Percentiles rank a stretch among this genome's conserved stretches.
Evolutionary conservation across 1,139 yeast species (phyloP).

Genomic region (Pichia sp.): DNA sequence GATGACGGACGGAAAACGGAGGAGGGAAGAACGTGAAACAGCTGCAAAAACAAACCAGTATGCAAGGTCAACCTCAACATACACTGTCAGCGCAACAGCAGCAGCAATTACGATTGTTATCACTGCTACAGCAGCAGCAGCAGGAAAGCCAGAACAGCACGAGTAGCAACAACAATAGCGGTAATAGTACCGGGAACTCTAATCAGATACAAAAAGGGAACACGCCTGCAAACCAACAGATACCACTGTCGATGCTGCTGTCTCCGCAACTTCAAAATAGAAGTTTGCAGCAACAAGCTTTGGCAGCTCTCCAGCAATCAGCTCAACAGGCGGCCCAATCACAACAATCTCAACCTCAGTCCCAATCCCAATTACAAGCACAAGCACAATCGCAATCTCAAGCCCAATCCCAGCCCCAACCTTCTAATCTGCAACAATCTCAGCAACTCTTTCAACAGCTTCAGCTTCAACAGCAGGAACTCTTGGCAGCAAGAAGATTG

Average conservation of each 20-base stretch:
- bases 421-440: not conserved
- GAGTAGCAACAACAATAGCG: not conserved
- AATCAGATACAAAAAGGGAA: not conserved
- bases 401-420: conserved; percentile 3
- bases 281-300: conserved; percentile 26
- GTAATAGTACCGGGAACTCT: not conserved
- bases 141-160: conserved; percentile 7
- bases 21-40: not conserved
- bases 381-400: conserved; percentile 20
- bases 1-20: not conserved
- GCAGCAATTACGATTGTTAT: conserved; percentile 27
- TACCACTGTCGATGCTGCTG: conserved; percentile 27
- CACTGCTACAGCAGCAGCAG: conserved; percentile 10
- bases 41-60: not conserved
- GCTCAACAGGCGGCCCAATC: conserved; percentile 21
- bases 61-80: conserved; percentile 16
- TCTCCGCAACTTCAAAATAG: conserved; percentile 30
- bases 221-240: conserved; percentile 17
- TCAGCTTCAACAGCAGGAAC: conserved; percentile 5
- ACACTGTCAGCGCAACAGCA: conserved; percentile 11
- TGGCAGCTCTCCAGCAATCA: conserved; percentile 22
- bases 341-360: no score
- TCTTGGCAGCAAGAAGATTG: conserved; percentile 1
- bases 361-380: not conserved
- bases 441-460: conserved; percentile 5